Conservation (phyloP, 2,329 filamentous ascomycete genomes). For the Blastomyces emzantsi region DNA sequence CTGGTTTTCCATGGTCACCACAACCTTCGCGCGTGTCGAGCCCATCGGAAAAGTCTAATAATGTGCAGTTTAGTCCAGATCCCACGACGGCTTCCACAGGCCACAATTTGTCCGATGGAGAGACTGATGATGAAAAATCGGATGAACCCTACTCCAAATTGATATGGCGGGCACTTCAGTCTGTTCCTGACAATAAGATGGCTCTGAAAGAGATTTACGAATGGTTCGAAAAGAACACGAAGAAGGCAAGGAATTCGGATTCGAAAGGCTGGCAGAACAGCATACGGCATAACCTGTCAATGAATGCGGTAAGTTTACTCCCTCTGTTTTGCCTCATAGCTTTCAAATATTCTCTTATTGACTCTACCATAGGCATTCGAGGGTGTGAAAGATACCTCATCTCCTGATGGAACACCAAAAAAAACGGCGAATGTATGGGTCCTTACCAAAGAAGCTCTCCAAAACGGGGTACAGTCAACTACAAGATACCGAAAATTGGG, state of each 20-base stretch:
- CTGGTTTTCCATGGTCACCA: constrained; percentile 11
- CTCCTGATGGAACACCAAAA: constrained; percentile 45
- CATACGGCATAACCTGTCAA: constrained; percentile 89
- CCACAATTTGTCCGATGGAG: constrained; percentile 20
- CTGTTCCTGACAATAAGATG: constrained; percentile 58
- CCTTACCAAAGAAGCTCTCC: constrained; percentile 59
- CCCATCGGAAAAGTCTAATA: constrained; percentile 10
- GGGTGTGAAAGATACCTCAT: constrained; percentile 23
- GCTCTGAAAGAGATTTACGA: constrained; percentile 78
- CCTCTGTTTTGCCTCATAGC: constrained; percentile 9
- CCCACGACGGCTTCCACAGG: constrained; percentile 14
- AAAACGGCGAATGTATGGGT: constrained; percentile 68
- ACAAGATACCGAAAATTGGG: constrained; percentile 60
- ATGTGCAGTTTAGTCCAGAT: neutral
- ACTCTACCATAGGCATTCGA: constrained; percentile 26
- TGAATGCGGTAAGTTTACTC: constrained; percentile 67
- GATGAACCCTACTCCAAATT: constrained; percentile 65
- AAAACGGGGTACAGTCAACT: constrained; percentile 71
- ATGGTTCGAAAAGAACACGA: constrained; percentile 78
- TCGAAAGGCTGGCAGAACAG: constrained; percentile 87
- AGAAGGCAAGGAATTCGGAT: constrained; percentile 55
- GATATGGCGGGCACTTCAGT: constrained; percentile 66
- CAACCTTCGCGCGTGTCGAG: constrained; percentile 14
- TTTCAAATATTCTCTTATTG: constrained; percentile 11
- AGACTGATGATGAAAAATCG: constrained; percentile 15